These are phyloP conservation scores for Allodekkera sacchari DNA, from an alignment of 805 yeast genomes.

Conservation along the genomic window DNA sequence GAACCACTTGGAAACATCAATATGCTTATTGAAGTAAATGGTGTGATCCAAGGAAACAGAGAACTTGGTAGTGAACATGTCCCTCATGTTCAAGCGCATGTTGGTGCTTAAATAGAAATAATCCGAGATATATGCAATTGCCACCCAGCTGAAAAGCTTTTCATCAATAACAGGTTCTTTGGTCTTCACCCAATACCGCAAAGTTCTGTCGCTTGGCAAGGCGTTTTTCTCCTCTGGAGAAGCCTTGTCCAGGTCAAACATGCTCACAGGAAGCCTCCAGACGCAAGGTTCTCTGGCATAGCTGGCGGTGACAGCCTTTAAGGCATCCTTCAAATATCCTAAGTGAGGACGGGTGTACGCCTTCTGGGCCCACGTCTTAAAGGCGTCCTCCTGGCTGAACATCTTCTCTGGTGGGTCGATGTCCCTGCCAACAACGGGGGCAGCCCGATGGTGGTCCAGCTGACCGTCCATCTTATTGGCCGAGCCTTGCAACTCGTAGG, in stretches of 20 bases:
- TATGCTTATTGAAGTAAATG: slow-evolving; percentile 53
- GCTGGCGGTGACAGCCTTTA: slow-evolving; percentile 14
- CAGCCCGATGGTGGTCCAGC: slow-evolving; percentile 17
- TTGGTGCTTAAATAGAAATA: slow-evolving; percentile 44
- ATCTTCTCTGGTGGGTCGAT: slow-evolving; percentile 21
- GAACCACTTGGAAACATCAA: slow-evolving; percentile 37
- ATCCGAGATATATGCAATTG: slow-evolving; percentile 53
- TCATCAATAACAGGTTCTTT: slow-evolving; percentile 18
- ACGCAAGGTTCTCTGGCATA: slow-evolving; percentile 26
- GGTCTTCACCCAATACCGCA: slow-evolving; percentile 25
- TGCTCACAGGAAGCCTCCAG: slow-evolving; percentile 25
- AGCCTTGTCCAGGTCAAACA: slow-evolving; percentile 23
- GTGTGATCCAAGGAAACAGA: slow-evolving; percentile 61
- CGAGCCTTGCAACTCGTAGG: slow-evolving; percentile 23
- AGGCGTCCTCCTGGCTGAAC: slow-evolving; percentile 20
- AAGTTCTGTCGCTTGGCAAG: slow-evolving; percentile 16
- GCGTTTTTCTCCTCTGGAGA: slow-evolving; percentile 10
- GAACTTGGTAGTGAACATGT: slow-evolving; percentile 37
- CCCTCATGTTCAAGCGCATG: slow-evolving; percentile 41
- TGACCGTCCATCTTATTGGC: slow-evolving; percentile 23
- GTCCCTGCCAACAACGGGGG: slow-evolving; percentile 23
- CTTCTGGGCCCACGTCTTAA: slow-evolving; percentile 21
- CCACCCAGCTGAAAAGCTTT: slow-evolving; percentile 40
- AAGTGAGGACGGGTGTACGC: slow-evolving; percentile 14
- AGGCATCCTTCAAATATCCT: slow-evolving; percentile 16